Percentiles rank a stretch among this genome's conserved stretches.
These are phyloP conservation scores for Cavenderia fasciculata DNA, from an alignment of 78 protist species.

Conservation along the genomic window DNA sequence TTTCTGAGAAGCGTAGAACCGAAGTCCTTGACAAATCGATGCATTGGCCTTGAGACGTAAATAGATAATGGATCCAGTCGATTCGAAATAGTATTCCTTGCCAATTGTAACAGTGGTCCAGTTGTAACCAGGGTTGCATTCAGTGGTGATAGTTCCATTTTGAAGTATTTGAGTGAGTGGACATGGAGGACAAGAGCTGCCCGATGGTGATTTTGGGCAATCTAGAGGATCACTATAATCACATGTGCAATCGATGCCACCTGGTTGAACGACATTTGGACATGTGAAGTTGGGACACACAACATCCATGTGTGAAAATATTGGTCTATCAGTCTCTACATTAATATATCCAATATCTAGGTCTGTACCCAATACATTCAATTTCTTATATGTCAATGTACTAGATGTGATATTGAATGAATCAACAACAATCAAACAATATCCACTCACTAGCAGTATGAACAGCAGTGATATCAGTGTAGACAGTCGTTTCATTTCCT, in stretches of 20 bases:
- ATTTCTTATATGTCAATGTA: conserved; percentile 1
- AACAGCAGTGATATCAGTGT: too few relatives aligned
- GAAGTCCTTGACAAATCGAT: conserved; percentile 30
- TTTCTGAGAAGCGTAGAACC: too few relatives aligned
- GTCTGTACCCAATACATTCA: conserved; percentile 35
- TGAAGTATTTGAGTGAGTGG: background rate
- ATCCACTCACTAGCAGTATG: too few relatives aligned
- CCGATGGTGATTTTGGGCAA: conserved; percentile 2
- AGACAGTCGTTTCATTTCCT: too few relatives aligned
- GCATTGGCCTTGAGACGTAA: conserved; percentile 49
- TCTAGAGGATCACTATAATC: conserved; percentile 18
- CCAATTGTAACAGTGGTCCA: background rate
- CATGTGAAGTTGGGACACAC: conserved; percentile 44
- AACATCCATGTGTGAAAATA: conserved; percentile 1
- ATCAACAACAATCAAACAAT: too few relatives aligned
- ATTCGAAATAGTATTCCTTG: conserved; percentile 7
- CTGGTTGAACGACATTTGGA: background rate
- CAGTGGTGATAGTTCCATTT: too few relatives aligned
- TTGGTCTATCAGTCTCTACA: conserved; percentile 24
- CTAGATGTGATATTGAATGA: conserved; percentile 5
- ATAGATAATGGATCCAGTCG: background rate
- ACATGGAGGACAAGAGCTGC: background rate
- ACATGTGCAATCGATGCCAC: conserved; percentile 32
- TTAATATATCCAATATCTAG: conserved; percentile 44
- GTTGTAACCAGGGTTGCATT: too few relatives aligned